These are phyloP conservation scores for Filosporella fistucella DNA, from an alignment of 495 filamentous ascomycete species.

Conservation along the genomic window DNA sequence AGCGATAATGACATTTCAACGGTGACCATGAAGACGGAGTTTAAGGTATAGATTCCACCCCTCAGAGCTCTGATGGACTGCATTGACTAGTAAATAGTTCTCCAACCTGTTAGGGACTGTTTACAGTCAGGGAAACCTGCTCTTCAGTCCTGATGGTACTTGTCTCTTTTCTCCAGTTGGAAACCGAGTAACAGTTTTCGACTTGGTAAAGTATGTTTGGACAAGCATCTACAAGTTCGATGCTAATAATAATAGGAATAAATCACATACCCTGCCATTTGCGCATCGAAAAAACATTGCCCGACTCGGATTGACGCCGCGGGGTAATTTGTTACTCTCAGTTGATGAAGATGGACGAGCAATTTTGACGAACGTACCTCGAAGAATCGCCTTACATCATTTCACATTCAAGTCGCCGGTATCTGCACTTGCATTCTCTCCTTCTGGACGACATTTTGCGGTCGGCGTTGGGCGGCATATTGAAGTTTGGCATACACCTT, in stretches of 20 bases:
- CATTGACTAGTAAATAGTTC: slow-evolving; percentile 52
- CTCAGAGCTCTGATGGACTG: neutral
- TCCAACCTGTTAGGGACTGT: slow-evolving; percentile 95
- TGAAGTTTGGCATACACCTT: slow-evolving; percentile 94
- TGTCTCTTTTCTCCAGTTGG: slow-evolving; percentile 96
- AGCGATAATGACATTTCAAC: slow-evolving; percentile 1
- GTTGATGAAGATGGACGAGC: slow-evolving; percentile 92
- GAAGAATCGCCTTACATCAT: slow-evolving; percentile 81
- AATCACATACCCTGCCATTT: slow-evolving; percentile 91
- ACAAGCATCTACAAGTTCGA: neutral
- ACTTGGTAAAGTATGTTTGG: slow-evolving; percentile 78
- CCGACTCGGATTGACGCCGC: slow-evolving; percentile 79
- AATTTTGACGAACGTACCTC: slow-evolving; percentile 83
- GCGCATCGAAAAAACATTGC: slow-evolving; percentile 91
- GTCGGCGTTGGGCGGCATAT: slow-evolving; percentile 79
- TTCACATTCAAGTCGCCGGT: slow-evolving; percentile 87
- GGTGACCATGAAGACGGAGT: slow-evolving; percentile 88
- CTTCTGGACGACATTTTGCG: slow-evolving; percentile 84
- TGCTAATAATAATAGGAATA: slow-evolving; percentile 60
- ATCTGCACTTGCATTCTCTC: slow-evolving; percentile 84
- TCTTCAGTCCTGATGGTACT: slow-evolving; percentile 95
- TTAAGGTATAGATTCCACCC: slow-evolving; percentile 56
- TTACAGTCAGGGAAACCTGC: slow-evolving; percentile 92
- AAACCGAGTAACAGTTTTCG: slow-evolving; percentile 92
- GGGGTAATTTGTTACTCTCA: slow-evolving; percentile 84